These are phyloP conservation scores for Rhodotorula taiwanensis DNA, from an alignment of 768 basidiomycete species.

Conservation along the genomic window DNA sequence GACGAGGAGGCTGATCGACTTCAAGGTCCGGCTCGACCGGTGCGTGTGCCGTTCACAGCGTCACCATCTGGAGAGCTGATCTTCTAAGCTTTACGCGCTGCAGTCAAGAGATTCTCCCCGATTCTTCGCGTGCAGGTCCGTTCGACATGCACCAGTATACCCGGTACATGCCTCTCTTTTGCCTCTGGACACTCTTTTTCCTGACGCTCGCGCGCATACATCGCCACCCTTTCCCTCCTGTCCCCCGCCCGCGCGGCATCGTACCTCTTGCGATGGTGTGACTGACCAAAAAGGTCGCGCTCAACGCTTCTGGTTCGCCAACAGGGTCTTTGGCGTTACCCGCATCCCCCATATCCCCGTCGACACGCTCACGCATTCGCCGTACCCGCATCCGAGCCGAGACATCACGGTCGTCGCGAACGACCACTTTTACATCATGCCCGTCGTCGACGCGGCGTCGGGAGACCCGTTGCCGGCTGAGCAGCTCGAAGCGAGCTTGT, in stretches of 20 bases:
- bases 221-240: slow-evolving; percentile 7
- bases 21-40: slow-evolving; percentile 51
- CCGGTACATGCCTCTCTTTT: slow-evolving; percentile 38
- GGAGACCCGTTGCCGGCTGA: slow-evolving; percentile 53
- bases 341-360: slow-evolving; percentile 64
- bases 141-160: slow-evolving; percentile 49
- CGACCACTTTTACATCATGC: slow-evolving; percentile 72
- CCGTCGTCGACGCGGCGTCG: slow-evolving; percentile 52
- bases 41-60: not conserved
- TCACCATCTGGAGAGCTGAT: no score
- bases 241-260: not conserved
- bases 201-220: slow-evolving; percentile 10
- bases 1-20: slow-evolving; percentile 62
- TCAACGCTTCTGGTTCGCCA: slow-evolving; percentile 38
- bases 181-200: not conserved
- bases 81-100: not conserved
- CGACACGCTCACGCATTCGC: slow-evolving; percentile 57
- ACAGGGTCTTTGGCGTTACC: slow-evolving; percentile 60
- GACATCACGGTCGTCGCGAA: slow-evolving; percentile 65
- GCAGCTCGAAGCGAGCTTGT: slow-evolving; percentile 51
- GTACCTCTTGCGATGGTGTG: not conserved
- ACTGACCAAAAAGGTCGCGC: slow-evolving; percentile 20
- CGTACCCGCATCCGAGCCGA: slow-evolving; percentile 49
- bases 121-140: slow-evolving; percentile 65
- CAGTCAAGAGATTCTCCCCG: slow-evolving; percentile 64